These are phyloP conservation scores for Canavalia ensiformis DNA, from an alignment of 306 rosid genomes.

Conservation along the genomic window DNA sequence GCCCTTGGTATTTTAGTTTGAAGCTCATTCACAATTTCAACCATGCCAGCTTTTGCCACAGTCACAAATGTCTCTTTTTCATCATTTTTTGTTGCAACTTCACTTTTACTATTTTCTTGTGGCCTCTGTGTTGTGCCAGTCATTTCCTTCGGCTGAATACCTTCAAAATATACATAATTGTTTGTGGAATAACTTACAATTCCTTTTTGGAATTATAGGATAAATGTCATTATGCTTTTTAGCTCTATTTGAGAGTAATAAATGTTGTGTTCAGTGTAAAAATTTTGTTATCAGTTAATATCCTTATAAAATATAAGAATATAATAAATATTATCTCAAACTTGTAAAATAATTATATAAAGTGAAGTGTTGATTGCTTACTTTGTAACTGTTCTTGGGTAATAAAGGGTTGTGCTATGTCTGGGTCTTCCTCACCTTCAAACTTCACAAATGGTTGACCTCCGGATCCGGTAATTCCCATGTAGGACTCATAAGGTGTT, in stretches of 20 bases:
- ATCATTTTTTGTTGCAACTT: background rate
- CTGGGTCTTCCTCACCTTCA: background rate
- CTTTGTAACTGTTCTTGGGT: slow-evolving; percentile 1
- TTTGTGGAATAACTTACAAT: too few species aligned
- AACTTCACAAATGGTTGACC: background rate
- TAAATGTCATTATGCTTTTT: too few species aligned
- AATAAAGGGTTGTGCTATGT: background rate
- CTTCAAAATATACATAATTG: too few species aligned
- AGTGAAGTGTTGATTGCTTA: background rate
- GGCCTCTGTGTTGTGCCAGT: background rate
- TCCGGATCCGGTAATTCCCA: slow-evolving; percentile 10
- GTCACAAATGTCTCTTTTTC: slow-evolving; percentile 10
- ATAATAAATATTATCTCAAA: too few species aligned
- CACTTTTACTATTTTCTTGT: background rate
- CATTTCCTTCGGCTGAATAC: background rate
- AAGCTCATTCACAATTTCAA: slow-evolving; percentile 30
- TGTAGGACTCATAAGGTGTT: slow-evolving; percentile 4
- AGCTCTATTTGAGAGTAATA: too few species aligned
- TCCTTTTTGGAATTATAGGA: too few species aligned
- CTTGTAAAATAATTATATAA: too few species aligned
- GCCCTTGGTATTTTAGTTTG: background rate
- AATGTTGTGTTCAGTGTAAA: too few species aligned
- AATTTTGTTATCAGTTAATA: too few species aligned
- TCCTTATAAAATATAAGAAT: too few species aligned
- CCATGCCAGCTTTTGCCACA: slow-evolving; percentile 36